These are phyloP conservation scores for Aspergillus sp. DNA, from an alignment of 2,329 filamentous ascomycete genomes.

Conservation along the genomic window DNA sequence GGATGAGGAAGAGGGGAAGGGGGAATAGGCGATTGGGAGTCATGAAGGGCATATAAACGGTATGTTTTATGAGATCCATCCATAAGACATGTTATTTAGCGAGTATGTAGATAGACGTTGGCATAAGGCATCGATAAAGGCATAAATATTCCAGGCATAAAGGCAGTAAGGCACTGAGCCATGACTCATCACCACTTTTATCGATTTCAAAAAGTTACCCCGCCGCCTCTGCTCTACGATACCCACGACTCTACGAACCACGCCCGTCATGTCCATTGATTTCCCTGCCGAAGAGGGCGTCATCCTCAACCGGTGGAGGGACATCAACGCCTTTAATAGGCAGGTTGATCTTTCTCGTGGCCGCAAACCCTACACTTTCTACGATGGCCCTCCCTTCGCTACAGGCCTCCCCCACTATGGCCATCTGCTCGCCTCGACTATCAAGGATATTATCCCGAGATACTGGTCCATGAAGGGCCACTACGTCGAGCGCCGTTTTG, in stretches of 20 bases:
- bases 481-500: constrained; percentile 84
- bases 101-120: too few relatives aligned
- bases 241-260: constrained; percentile 9
- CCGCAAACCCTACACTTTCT: constrained; percentile 83
- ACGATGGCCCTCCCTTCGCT: constrained; percentile 75
- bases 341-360: constrained; percentile 81
- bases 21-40: constrained; percentile 16
- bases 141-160: too few relatives aligned
- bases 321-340: constrained; percentile 82
- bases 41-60: too few relatives aligned
- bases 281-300: constrained; percentile 87
- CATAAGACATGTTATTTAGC: too few relatives aligned
- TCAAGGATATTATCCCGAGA: constrained; percentile 92
- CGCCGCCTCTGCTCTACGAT: constrained; percentile 14
- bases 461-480: constrained; percentile 98
- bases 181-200: constrained; percentile 6
- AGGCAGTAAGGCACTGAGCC: too few relatives aligned
- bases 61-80: too few relatives aligned
- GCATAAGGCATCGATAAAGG: too few relatives aligned
- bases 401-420: constrained; percentile 62
- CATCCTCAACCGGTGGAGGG: constrained; percentile 76
- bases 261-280: constrained; percentile 65
- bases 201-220: constrained; percentile 13
- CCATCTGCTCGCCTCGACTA: constrained; percentile 80
- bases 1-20: constrained; percentile 47